These are phyloP conservation scores for Gorgonomyces haynaldii DNA, from an alignment of 192 early-diverging fungal species.

Conservation along the genomic window DNA sequence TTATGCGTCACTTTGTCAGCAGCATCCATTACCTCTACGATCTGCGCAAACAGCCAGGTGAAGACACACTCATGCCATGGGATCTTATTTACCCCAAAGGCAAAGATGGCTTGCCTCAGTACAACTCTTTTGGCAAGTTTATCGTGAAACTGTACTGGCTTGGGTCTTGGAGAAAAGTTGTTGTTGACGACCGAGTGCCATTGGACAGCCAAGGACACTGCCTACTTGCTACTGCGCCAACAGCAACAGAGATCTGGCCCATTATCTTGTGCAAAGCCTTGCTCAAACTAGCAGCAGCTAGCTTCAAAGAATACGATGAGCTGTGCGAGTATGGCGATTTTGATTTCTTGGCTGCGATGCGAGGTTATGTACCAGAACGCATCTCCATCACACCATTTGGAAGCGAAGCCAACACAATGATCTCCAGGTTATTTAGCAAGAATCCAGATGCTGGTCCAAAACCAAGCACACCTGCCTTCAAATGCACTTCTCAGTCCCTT, in stretches of 20 bases:
- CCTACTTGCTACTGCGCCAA: conserved; percentile 23
- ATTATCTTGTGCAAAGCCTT: conserved; percentile 45
- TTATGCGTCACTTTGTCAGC: conserved; percentile 32
- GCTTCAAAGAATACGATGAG: conserved; percentile 25
- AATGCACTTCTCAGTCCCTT: too few species aligned
- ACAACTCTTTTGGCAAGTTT: conserved; percentile 47
- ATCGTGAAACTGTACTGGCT: conserved; percentile 51
- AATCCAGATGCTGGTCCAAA: neutral
- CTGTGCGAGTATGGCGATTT: conserved; percentile 38
- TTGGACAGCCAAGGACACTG: conserved; percentile 39
- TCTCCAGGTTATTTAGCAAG: neutral
- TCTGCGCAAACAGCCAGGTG: conserved; percentile 21
- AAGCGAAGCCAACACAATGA: neutral
- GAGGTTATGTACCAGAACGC: conserved; percentile 39
- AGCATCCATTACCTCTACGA: conserved; percentile 41
- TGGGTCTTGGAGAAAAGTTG: conserved; percentile 47
- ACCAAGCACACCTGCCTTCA: neutral
- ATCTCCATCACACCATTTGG: conserved; percentile 8
- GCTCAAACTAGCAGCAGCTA: conserved; percentile 33
- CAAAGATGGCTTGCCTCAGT: conserved; percentile 47
- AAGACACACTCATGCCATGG: conserved; percentile 30
- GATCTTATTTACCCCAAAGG: conserved; percentile 49
- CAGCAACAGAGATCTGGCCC: conserved; percentile 43
- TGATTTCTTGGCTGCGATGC: conserved; percentile 34
- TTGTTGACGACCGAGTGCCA: conserved; percentile 50